Conservation (phyloP, 1,139 yeast genomes). For the Hemisphaericaspora xylanilytica region DNA sequence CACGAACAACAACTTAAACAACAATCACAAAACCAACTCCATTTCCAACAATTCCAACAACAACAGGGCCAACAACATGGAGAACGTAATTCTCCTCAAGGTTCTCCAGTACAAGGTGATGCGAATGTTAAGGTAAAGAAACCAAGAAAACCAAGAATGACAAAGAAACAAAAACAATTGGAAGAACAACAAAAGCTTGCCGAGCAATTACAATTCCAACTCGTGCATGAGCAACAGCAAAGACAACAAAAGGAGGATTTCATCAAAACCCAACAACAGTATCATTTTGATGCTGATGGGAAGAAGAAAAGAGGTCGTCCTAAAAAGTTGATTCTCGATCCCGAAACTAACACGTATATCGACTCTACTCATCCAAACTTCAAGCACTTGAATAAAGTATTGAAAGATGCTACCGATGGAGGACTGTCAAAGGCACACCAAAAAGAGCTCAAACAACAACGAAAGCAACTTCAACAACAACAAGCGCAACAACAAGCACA, state of each 20-base stretch:
- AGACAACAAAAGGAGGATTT: conserved; percentile 6
- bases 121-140: conserved; percentile 3
- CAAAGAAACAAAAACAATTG: conserved; percentile 13
- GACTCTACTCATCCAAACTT: conserved; percentile 46
- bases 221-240: conserved; percentile 6
- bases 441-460: conserved; percentile 1
- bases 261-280: conserved; percentile 9
- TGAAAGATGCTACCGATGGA: conserved; percentile 22
- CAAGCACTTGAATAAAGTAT: conserved; percentile 36
- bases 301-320: conserved; percentile 49
- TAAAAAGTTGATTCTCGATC: conserved; percentile 42
- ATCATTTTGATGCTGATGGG: conserved; percentile 14
- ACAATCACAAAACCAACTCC: conserved; percentile 8
- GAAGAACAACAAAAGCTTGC: conserved; percentile 9
- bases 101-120: conserved; percentile 1
- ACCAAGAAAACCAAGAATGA: conserved; percentile 13
- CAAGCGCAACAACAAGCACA: neutral
- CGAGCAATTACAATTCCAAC: conserved; percentile 2
- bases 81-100: too few species aligned
- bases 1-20: conserved; percentile 15
- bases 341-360: conserved; percentile 40
- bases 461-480: neutral
- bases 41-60: conserved; percentile 17
- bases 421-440: neutral
- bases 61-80: conserved; percentile 13